Percentiles rank a stretch among this genome's conserved stretches.
These are phyloP conservation scores for Rhodotorula sphaerocarpa DNA, from an alignment of 768 basidiomycete species.

Conservation along the genomic window DNA sequence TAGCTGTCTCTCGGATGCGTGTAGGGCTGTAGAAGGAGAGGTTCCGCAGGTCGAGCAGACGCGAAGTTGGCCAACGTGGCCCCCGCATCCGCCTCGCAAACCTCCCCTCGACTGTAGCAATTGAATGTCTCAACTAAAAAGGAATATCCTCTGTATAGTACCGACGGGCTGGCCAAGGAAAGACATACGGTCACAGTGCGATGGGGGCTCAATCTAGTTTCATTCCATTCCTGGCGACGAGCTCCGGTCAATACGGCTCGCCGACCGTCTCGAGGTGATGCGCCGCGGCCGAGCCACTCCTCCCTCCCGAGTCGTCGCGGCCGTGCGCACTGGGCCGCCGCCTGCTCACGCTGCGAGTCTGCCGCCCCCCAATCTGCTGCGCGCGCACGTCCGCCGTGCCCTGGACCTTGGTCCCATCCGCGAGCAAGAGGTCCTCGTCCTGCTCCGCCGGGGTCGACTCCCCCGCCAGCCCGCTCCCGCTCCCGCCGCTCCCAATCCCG, in stretches of 20 bases:
- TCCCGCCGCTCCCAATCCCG: background rate
- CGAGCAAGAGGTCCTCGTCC: background rate
- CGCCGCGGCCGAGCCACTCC: background rate
- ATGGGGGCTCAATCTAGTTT: no score
- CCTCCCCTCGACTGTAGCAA: no score
- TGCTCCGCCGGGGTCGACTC: background rate
- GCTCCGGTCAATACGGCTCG: constrained; percentile 6
- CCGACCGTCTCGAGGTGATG: constrained; percentile 6
- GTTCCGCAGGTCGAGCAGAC: background rate
- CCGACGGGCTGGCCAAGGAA: no score
- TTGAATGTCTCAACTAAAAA: no score
- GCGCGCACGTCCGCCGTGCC: background rate
- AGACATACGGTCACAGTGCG: no score
- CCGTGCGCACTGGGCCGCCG: background rate
- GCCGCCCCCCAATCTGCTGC: no score
- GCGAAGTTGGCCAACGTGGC: no score
- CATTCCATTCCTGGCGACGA: no score
- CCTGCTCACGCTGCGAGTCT: background rate
- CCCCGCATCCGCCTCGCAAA: no score
- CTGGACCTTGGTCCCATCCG: background rate
- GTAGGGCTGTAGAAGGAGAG: no score
- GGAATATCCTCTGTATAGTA: no score
- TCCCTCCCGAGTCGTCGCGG: background rate
- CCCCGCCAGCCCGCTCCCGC: background rate
- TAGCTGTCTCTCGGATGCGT: background rate